Base-by-base conservation (phyloP, 2,329 filamentous ascomycete species). In the Blastomyces parvus region DNA sequence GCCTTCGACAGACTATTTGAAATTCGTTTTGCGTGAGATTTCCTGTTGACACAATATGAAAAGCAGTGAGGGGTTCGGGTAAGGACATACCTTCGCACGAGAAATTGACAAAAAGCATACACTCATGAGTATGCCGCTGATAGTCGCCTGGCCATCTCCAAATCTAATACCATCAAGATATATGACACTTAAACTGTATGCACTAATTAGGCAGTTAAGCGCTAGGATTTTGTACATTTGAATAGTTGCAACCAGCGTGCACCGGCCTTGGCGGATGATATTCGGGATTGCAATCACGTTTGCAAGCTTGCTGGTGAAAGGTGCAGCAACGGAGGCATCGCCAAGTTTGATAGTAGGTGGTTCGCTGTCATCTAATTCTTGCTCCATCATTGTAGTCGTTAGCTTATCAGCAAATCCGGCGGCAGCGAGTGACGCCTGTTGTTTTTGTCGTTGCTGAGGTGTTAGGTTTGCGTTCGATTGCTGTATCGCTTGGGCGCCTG, bases 191-290 rank as follows among this genome's bases (percentile, higher is more conserved):
- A 99, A 79, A 76, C 91, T 96, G 85, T 99, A 99, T 46, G 94
- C 94, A 70, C 90, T 96, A 74, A 99, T 99, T 70, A 99, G 82
- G 75, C 94, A 99, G 82, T 99, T 99, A 64, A 99, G 81, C 8
- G 94, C 94, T 60, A 99, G 85, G 70, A 99, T 99, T 84, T 97
- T 99, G 86, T 99, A 99, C 93, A 99, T 99, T 81, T 99, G 94
- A 68, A 99, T 97, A 0, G 94, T 99, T 40, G 94, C 94, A 62
- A 99, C 94, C 25, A 99, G 86, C 8, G 94, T 99, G 81, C 94
- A 99, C 66, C 94, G 89, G 64, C 94, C 94, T 80, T 99, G 94
- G 64, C 94, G 90, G 72, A 99, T 94, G 71, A 99, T 99, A 79
- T 99, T 99, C 61, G 94, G 93, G 64, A 99, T 91, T 46, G 94